Conservation (phyloP, 208 protist genomes). For the Crithidia sp. region DNA sequence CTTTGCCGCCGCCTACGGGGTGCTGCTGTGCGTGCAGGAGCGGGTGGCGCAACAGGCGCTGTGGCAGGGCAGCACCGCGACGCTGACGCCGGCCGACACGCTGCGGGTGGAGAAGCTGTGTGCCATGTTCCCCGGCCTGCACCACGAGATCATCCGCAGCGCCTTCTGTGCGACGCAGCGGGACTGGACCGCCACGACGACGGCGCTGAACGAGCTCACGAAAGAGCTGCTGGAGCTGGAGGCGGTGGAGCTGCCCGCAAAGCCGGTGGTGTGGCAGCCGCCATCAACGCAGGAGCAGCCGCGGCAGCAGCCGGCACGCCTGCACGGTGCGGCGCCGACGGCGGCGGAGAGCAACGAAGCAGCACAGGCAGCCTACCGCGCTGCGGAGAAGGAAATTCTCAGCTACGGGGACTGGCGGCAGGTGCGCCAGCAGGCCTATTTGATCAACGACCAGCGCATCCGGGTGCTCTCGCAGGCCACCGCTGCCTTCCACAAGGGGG, state of each 20-base stretch:
- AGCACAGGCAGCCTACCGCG: conserved; percentile 38
- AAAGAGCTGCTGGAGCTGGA: conserved; percentile 45
- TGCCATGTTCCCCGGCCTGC: conserved; percentile 58
- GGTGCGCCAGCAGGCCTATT: conserved; percentile 70
- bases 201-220: conserved; percentile 60
- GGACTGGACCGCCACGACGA: conserved; percentile 40
- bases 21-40: conserved; percentile 63
- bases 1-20: conserved; percentile 64
- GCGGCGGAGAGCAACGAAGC: conserved; percentile 32
- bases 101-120: conserved; percentile 54
- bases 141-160: conserved; percentile 52
- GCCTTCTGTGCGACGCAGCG: conserved; percentile 43
- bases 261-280: conserved; percentile 23
- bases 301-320: neutral
- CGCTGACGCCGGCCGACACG: conserved; percentile 46
- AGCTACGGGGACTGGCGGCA: conserved; percentile 77
- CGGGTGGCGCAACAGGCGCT: conserved; percentile 42
- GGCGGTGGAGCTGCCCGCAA: conserved; percentile 21
- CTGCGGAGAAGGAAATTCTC: conserved; percentile 46
- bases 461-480: conserved; percentile 61
- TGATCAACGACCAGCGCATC: conserved; percentile 64
- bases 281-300: neutral
- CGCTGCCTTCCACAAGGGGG: conserved; percentile 58
- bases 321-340: neutral
- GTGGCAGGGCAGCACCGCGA: conserved; percentile 40